Base-by-base conservation (phyloP, 1,139 yeast genomes). In the Casaregolazyma lundiana region DNA sequence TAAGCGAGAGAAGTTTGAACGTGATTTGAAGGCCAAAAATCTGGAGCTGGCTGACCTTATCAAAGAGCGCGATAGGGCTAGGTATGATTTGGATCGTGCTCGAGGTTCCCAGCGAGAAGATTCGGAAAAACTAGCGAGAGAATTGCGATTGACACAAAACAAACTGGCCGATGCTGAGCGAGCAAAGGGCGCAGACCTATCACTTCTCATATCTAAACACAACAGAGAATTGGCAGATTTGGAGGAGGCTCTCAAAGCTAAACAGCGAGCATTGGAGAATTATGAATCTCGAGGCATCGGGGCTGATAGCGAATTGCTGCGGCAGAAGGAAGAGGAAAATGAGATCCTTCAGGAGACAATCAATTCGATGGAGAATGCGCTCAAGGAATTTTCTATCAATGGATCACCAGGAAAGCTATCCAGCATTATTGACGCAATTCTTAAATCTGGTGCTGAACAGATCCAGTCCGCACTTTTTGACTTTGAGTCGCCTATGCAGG, bases 41-140 rank as follows among this genome's bases (percentile, higher is more conserved):
- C 74, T 88, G 45, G 96, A 89, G 64, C 73, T 89, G 55, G 96
- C 96, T 1, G 96, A 88, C 59, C 74, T 89, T 59, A 88, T 88
- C 50, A 77, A 95, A 52, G 96, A 89, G 62, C 80, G 97, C 53
- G 97, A 89, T 61, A 75, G 95, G 49, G 95, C 96, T 0, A 77
- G 94, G 61, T 73, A 87, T 54, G 96, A 88, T 50, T 68, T 87
- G 45, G 96, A 88, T 57, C 76, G 89, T 56, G 66, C 78, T 18
- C 80, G 76, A 57, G 90, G 85, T 13, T 70, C 77, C 26, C 82
- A 81, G 55, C 82, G 78, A 50, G 80, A 73, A 54, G 87, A 83
- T 55, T 76, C 81, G 53, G 92, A 84, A 56, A 75, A 71, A 51
- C 70, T 86, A 37, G 81, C 81, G 56, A 71, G 89, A 2, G 84